Evolutionary conservation across 768 basidiomycete species (phyloP), one percentile per base, ranked within the genome.

Genomic region (Tulasnella sp.): DNA sequence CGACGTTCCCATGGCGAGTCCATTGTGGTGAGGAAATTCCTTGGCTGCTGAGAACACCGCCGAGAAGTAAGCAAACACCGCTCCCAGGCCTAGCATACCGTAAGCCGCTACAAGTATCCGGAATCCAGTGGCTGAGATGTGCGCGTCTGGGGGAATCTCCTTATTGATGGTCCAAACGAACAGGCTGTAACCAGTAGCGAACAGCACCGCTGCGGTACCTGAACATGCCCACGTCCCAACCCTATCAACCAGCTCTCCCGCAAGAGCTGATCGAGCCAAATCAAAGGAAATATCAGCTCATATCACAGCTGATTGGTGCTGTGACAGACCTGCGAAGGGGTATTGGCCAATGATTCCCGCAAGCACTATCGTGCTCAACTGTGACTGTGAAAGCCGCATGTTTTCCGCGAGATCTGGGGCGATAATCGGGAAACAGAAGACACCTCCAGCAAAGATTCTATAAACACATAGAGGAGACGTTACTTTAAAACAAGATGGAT

Each of bases 311-410:
- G 15, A 5, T 5, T 15, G 34, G 15, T 7, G 15, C 34, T 38
- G 34, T 15, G 5, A 38, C 34, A 15, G 34, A 38, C 34, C 34
- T 19, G 84, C 79, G 60, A 87, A 75, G 2, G 86, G 85, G 68
- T 91, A 90, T 72, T 90, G 87, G 3, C 85, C 84, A 62, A 82
- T 78, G 78, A 91, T 81, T 2, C 84, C 88, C 87, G 82, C 84
- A 21, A 90, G 73, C 12, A 79, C 81, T 55, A 91, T 83, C 2
- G 85, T 84, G 15, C 85, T 88, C 59, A 90, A 69, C 64, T 91
- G 87, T 4, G 84, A 80, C 66, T 90, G 87, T 10, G 78, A 78
- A 54, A 90, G 73, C 66, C 81, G 81, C 65, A 81, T 72, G 63
- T 77, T 77, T 19, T 74, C 67, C 3, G 78, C 79, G 59, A 89